Evolutionary conservation across 371 early-diverging fungal genomes (phyloP).

Genomic region (Sporodiniella umbellata): DNA sequence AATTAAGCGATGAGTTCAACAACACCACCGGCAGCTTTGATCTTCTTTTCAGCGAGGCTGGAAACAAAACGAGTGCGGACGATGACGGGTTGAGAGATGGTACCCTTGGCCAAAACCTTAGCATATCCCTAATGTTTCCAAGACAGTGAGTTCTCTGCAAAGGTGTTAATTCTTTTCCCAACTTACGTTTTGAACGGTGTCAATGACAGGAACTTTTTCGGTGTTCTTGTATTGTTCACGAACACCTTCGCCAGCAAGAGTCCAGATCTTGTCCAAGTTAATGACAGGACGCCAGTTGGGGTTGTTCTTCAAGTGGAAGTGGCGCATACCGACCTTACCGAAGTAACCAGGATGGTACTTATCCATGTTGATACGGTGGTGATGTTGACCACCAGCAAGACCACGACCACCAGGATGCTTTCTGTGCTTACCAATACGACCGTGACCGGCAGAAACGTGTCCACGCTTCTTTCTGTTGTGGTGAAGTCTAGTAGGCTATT

Average conservation of each 20-base stretch:
- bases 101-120: constrained; percentile 97
- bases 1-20: constrained; percentile 27
- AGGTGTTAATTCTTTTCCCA: too few relatives aligned
- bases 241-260: constrained; percentile 89
- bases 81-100: constrained; percentile 93
- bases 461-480: constrained; percentile 90
- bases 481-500: constrained; percentile 81
- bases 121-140: constrained; percentile 95
- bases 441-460: constrained; percentile 93
- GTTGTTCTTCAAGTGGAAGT: constrained; percentile 97
- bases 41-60: constrained; percentile 96
- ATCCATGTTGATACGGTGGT: constrained; percentile 99
- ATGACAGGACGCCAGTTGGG: constrained; percentile 82
- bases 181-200: constrained; percentile 75
- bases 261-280: constrained; percentile 95
- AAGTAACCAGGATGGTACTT: constrained; percentile 99
- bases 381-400: constrained; percentile 99
- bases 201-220: constrained; percentile 92
- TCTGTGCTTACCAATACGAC: constrained; percentile 98
- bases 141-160: too few relatives aligned
- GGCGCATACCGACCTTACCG: constrained; percentile 99
- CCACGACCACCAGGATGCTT: constrained; percentile 99
- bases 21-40: constrained; percentile 97
- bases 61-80: constrained; percentile 98
- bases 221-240: constrained; percentile 84